phyloP scores from a whole-genome alignment of 768 basidiomycete species.

The Boletus sp. region DNA sequence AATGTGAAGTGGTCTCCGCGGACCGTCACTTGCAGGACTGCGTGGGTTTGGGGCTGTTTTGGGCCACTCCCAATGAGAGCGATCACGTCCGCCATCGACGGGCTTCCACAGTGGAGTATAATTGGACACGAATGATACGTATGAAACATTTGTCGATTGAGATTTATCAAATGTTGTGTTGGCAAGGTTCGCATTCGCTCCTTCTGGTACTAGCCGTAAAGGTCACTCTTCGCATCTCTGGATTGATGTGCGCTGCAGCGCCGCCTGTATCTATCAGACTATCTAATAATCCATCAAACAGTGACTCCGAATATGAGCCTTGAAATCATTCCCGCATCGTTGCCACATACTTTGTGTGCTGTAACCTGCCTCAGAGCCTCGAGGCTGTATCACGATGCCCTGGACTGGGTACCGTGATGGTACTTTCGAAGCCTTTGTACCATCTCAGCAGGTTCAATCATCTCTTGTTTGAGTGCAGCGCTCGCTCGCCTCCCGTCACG shows the following conservation, averaged over 20 bases:
- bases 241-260: conserved; percentile 15
- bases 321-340: conserved; percentile 22
- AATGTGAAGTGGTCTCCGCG: conserved; percentile 22
- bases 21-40: conserved; percentile 14
- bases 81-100: conserved; percentile 22
- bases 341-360: conserved; percentile 19
- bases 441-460: conserved; percentile 12
- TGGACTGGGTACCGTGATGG: conserved; percentile 12
- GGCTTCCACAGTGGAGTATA: conserved; percentile 18
- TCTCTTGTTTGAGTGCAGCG: conserved; percentile 8
- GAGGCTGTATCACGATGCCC: conserved; percentile 4
- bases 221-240: conserved; percentile 3
- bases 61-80: conserved; percentile 9
- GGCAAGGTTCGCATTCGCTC: conserved; percentile 7
- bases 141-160: conserved; percentile 19
- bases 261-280: conserved; percentile 9
- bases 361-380: conserved; percentile 16
- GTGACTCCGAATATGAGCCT: not conserved
- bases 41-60: conserved; percentile 17
- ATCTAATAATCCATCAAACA: conserved; percentile 7
- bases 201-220: conserved; percentile 16
- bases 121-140: conserved; percentile 14
- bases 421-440: not conserved
- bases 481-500: conserved; percentile 1
- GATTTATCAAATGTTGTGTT: conserved; percentile 13